Evolutionary conservation across 2,329 filamentous ascomycete genomes (phyloP).

Genomic region (Emmonsiellopsis sp.): DNA sequence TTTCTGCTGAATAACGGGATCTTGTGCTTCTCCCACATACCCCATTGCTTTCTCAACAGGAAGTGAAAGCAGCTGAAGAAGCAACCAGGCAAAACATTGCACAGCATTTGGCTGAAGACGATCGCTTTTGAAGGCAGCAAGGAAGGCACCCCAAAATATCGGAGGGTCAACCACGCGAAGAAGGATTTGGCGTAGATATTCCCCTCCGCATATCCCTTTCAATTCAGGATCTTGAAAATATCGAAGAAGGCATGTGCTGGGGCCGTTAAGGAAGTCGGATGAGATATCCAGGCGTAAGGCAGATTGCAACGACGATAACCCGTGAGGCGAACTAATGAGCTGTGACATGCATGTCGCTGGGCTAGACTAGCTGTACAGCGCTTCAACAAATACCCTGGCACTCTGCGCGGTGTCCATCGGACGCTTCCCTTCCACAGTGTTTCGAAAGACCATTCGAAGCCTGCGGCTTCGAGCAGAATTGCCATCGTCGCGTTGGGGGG

Average conservation of each 20-base stretch:
- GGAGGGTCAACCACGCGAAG: slow-evolving; percentile 42
- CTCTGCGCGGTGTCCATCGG: slow-evolving; percentile 22
- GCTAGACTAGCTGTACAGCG: slow-evolving; percentile 35
- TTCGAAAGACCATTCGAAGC: not conserved
- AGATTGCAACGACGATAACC: slow-evolving; percentile 26
- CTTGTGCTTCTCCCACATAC: slow-evolving; percentile 20
- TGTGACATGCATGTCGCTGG: slow-evolving; percentile 32
- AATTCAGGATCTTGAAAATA: slow-evolving; percentile 24
- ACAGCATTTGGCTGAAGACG: slow-evolving; percentile 25
- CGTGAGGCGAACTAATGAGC: slow-evolving; percentile 24
- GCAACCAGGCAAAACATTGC: slow-evolving; percentile 41
- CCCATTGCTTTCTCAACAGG: slow-evolving; percentile 15
- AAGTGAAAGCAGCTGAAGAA: slow-evolving; percentile 40
- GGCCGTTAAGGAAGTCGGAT: slow-evolving; percentile 33
- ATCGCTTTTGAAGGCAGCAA: slow-evolving; percentile 22
- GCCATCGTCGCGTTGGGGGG: not conserved
- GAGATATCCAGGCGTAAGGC: slow-evolving; percentile 36
- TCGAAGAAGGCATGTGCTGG: slow-evolving; percentile 19
- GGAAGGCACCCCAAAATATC: slow-evolving; percentile 45
- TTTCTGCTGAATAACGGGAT: slow-evolving; percentile 16
- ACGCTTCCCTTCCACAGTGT: not conserved
- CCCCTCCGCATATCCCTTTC: slow-evolving; percentile 3
- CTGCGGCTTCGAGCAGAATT: not conserved
- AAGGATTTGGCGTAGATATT: slow-evolving; percentile 39
- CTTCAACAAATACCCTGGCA: slow-evolving; percentile 39